Percentiles rank a stretch among this genome's conserved stretches.
Conservation (phyloP, 2,329 filamentous ascomycete species). For the Botrytis tulipae region DNA sequence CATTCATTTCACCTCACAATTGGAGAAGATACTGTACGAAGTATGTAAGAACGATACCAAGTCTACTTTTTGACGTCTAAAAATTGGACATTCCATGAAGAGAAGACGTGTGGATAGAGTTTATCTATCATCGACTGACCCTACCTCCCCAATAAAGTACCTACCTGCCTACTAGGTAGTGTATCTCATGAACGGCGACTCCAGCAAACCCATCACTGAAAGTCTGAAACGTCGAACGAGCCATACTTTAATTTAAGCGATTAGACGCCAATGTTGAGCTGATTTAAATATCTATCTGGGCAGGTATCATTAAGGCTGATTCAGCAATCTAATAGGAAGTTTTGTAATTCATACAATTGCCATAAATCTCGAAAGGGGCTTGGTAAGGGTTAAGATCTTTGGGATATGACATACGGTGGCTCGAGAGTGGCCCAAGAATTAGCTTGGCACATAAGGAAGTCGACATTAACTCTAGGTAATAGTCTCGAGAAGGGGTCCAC, state of each 20-base stretch:
- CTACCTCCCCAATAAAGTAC: background rate
- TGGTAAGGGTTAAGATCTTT: background rate
- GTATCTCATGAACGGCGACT: background rate
- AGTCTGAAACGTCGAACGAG: background rate
- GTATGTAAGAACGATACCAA: background rate
- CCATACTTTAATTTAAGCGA: slow-evolving; percentile 9
- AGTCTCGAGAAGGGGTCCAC: background rate
- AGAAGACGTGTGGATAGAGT: background rate
- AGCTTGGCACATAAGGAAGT: background rate
- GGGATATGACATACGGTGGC: background rate
- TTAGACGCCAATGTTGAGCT: slow-evolving; percentile 9
- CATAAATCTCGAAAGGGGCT: background rate
- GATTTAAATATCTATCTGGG: background rate
- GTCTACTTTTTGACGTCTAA: background rate
- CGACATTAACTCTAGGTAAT: background rate
- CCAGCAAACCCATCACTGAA: background rate
- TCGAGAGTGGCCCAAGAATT: background rate
- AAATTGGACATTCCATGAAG: background rate
- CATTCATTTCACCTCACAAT: background rate
- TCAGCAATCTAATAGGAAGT: background rate
- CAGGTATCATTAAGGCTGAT: background rate
- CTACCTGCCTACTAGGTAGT: background rate
- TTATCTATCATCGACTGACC: background rate
- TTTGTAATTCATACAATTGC: background rate
- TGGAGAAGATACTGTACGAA: background rate